Conservation (phyloP, 2,329 filamentous ascomycete genomes). For the Fusarium sp. region DNA sequence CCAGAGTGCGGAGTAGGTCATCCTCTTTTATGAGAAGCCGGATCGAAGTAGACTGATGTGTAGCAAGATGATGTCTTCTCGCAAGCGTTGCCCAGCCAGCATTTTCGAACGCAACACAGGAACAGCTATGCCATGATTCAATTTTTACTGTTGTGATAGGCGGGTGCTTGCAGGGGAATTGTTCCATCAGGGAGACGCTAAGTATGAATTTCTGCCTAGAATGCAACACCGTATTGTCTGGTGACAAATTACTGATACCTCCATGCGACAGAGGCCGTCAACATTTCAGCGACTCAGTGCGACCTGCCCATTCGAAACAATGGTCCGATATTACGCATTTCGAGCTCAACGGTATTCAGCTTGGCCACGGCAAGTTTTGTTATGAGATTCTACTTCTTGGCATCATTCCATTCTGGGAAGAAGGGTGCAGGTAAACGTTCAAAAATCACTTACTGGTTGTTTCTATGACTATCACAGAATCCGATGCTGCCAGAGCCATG, state of each 20-base stretch:
- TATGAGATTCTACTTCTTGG: not conserved
- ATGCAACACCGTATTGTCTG: not conserved
- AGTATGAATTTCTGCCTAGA: no score
- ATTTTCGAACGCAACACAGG: not conserved
- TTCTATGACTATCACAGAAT: not conserved
- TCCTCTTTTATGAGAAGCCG: no score
- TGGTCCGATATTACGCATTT: not conserved
- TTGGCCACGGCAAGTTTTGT: not conserved
- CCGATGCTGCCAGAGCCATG: not conserved
- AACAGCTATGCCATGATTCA: not conserved
- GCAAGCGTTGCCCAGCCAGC: not conserved
- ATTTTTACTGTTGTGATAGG: not conserved
- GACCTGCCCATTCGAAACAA: not conserved
- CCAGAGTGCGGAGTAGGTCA: not conserved
- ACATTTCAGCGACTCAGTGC: not conserved
- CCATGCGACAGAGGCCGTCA: not conserved
- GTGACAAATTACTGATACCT: not conserved
- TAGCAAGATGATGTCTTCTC: not conserved
- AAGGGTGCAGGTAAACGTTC: not conserved
- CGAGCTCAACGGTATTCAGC: not conserved
- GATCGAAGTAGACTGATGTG: not conserved
- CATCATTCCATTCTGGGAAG: not conserved
- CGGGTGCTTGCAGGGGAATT: not conserved
- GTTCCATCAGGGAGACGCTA: accelerated
- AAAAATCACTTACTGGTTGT: no score